phyloP scores from a whole-genome alignment of 371 early-diverging fungal species.

The Zychaea mexicana region DNA sequence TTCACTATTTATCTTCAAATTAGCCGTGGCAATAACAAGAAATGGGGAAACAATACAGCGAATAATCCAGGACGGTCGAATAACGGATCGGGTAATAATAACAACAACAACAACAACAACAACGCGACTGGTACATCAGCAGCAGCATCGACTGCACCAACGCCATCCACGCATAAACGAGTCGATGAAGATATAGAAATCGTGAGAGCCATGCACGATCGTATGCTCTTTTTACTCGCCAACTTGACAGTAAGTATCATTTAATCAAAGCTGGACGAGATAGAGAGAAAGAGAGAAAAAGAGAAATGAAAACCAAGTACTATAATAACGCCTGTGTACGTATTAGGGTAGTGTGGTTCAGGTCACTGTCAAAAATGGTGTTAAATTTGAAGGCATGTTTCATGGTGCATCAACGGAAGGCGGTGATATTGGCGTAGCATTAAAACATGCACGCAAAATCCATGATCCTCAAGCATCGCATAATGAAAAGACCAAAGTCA shows the following conservation, averaged over 20 bases:
- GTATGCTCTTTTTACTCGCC: conserved; percentile 74
- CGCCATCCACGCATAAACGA: conserved; percentile 4
- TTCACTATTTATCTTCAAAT: background rate
- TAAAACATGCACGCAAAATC: conserved; percentile 64
- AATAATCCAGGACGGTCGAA: conserved; percentile 10
- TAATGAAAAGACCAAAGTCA: conserved; percentile 46
- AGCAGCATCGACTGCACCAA: background rate
- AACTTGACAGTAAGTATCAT: conserved; percentile 66
- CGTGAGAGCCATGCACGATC: conserved; percentile 65
- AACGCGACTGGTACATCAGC: conserved; percentile 17
- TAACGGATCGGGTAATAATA: conserved; percentile 9
- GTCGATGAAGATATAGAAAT: conserved; percentile 26
- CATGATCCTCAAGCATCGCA: conserved; percentile 29
- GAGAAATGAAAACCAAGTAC: no score
- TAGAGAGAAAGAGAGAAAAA: background rate
- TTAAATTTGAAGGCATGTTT: conserved; percentile 77
- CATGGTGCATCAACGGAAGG: conserved; percentile 74
- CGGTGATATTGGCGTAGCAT: conserved; percentile 77
- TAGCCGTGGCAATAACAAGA: conserved; percentile 39
- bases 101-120: no score
- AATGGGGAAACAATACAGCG: conserved; percentile 24
- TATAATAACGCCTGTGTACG: no score
- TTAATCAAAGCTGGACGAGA: background rate
- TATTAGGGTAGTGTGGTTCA: conserved; percentile 80
- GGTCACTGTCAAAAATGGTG: conserved; percentile 67